Percentiles rank a stretch among this genome's conserved stretches.
Evolutionary conservation across 2,329 filamentous ascomycete species (phyloP).

Genomic region (Pyricularia sp.): DNA sequence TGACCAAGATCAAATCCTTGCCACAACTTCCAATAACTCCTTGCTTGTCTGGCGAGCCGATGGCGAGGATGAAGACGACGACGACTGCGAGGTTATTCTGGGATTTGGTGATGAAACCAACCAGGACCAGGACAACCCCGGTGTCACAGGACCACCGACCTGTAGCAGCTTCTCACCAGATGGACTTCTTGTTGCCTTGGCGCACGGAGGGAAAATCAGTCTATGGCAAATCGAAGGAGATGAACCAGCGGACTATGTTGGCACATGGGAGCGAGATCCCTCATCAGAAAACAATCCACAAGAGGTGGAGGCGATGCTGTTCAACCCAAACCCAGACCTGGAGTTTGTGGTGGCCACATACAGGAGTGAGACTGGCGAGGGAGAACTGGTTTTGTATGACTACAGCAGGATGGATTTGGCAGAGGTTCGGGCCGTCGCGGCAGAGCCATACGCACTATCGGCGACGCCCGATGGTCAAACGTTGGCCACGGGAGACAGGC

Average conservation of each 20-base stretch:
- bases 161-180: constrained; percentile 1
- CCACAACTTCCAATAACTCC: not conserved
- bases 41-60: not conserved
- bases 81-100: not conserved
- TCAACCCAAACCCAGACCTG: constrained; percentile 6
- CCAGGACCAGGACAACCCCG: not conserved
- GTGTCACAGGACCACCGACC: not conserved
- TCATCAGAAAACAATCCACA: not conserved
- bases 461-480: constrained; percentile 3
- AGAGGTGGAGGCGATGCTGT: constrained; percentile 2
- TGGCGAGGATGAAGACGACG: not conserved
- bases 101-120: not conserved
- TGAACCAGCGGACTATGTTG: not conserved
- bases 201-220: not conserved
- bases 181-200: not conserved
- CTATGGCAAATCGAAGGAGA: not conserved
- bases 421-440: not conserved
- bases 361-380: not conserved
- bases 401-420: not conserved
- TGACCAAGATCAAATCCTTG: not conserved
- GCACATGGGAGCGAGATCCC: not conserved
- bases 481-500: constrained; percentile 3
- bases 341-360: not conserved
- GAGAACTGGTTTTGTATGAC: constrained; percentile 2
- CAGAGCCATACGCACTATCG: not conserved